Evolutionary conservation across 331 rosid species (phyloP).

Genomic region (Saraca asoca): DNA sequence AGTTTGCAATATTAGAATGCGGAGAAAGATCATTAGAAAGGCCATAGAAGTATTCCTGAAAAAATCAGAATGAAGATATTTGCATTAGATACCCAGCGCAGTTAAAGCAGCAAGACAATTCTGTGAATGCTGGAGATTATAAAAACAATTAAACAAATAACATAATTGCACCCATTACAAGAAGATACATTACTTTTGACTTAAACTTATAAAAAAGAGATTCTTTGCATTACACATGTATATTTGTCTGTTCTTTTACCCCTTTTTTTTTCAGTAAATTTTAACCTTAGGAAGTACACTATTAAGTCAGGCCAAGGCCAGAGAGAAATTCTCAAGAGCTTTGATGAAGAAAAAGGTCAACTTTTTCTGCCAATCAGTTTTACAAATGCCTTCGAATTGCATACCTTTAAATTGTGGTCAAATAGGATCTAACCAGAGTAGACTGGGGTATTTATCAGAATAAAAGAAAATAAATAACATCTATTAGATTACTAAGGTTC

Average conservation of each 20-base stretch:
- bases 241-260: not conserved
- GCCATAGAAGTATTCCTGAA: slow-evolving; percentile 94
- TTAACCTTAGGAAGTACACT: not conserved
- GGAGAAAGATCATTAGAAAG: slow-evolving; percentile 87
- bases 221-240: not conserved
- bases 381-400: not conserved
- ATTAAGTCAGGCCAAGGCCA: not conserved
- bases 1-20: slow-evolving; percentile 80
- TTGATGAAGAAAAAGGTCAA: not conserved
- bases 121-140: not conserved
- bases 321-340: not conserved
- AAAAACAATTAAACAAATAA: not conserved
- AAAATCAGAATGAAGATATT: slow-evolving; percentile 34
- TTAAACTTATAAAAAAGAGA: not conserved
- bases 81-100: slow-evolving; percentile 23
- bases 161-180: too few species aligned
- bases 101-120: slow-evolving; percentile 9
- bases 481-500: not conserved
- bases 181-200: not conserved
- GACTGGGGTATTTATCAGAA: not conserved
- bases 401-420: not conserved
- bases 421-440: not conserved
- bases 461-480: not conserved
- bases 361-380: slow-evolving; percentile 1
- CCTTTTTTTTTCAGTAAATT: not conserved